phyloP scores from a whole-genome alignment of 306 rosid species.

The Ziziphus jujuba region DNA sequence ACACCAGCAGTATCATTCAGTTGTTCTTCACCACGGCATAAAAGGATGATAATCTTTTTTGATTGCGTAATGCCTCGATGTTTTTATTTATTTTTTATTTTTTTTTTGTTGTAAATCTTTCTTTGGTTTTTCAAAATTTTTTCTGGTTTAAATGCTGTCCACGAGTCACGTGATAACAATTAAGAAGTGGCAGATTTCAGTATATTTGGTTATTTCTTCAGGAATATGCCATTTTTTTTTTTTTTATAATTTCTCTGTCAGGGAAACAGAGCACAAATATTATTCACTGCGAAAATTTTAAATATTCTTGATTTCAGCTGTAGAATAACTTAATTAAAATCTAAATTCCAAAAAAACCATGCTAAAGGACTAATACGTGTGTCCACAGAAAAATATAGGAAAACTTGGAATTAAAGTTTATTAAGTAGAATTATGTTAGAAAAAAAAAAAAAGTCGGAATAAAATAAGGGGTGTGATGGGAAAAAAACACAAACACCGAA shows the following conservation, averaged over 20 bases:
- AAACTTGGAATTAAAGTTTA: too few species aligned
- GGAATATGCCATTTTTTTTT: neutral
- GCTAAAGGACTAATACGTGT: too few species aligned
- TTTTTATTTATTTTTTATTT: slow-evolving; percentile 9
- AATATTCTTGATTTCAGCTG: too few species aligned
- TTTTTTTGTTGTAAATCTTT: neutral
- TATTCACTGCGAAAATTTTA: too few species aligned
- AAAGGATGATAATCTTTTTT: slow-evolving; percentile 6
- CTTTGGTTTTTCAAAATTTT: neutral
- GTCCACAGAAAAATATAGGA: too few species aligned
- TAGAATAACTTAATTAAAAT: too few species aligned
- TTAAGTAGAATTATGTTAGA: neutral
- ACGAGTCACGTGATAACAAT: slow-evolving; percentile 34
- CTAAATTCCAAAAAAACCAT: too few species aligned
- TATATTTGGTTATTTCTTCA: neutral
- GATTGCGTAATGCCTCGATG: slow-evolving; percentile 38
- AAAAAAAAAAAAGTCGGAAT: neutral
- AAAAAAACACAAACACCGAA: neutral
- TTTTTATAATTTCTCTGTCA: too few species aligned
- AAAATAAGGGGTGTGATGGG: neutral
- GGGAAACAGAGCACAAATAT: too few species aligned
- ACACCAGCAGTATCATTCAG: slow-evolving; percentile 30
- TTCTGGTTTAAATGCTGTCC: slow-evolving; percentile 14
- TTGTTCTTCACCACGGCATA: slow-evolving; percentile 7
- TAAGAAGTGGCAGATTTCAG: slow-evolving; percentile 14